Evolutionary conservation across 176 grass and related monocot species (phyloP), one percentile per base, ranked within the genome.

Genomic region (Pharus latifolius): DNA sequence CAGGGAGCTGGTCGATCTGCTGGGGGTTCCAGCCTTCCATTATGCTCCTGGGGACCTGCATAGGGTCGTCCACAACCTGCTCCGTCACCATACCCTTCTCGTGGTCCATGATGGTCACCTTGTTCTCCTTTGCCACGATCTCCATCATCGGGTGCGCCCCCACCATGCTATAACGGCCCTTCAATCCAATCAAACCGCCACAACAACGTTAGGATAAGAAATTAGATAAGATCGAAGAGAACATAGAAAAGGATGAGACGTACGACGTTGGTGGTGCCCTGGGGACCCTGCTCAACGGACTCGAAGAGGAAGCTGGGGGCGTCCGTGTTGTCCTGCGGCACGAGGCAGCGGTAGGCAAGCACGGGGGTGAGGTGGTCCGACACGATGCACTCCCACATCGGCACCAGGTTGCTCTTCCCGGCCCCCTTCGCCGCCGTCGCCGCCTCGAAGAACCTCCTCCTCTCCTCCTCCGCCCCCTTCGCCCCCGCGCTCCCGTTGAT

Each of bases 231-330:
- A 12, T 34, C 10, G 22, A 12, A 14, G 15, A 56, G 50, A 10
- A 50, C 14, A 34, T 55, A 57, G n/a, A 46, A 67, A 1, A 7
- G 1, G 11, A 8, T 0, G 30, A 37, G 16, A 69, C 55, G 46
- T 44, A 79, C 78, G n/a, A 89, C 91, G 83, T 82, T 75, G 69
- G 63, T 90, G 80, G 69, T 74, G 49, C 87, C 91, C 30, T 82
- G 48, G 0, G 60, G 82, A 32, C 76, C 87, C 61, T 96, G 87
- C 83, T 90, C 69, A 62, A 96, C 87, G 48, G 91, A 96, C 82
- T 96, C 91, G 49, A 96, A 96, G 63, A 90, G 87, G 77, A 96
- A 96, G 83, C 91, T 96, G 19, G 91, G 91, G 70, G 80, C 16
- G 10, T 90, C 77, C 67, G 56, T 75, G 57, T 87, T 82, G 71